These are phyloP conservation scores for Nitzschia sp. DNA, from an alignment of 108 stramenopile species.

Conservation along the genomic window DNA sequence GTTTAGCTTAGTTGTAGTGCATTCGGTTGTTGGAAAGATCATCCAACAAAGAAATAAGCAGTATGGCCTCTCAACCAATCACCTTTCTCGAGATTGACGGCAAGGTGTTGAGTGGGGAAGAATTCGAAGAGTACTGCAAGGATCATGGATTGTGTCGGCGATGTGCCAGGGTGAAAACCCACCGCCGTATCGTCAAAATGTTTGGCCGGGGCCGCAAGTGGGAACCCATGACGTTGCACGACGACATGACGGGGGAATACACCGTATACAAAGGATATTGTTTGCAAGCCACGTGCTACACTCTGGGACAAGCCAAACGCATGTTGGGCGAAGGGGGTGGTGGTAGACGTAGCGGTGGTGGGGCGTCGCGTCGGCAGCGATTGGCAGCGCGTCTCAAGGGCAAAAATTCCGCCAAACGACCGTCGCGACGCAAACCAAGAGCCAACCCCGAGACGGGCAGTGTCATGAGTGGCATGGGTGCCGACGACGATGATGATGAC, in stretches of 20 bases:
- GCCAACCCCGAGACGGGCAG: conserved; percentile 35
- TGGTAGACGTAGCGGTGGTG: neutral
- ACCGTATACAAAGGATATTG: conserved; percentile 51
- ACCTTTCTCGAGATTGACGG: conserved; percentile 33
- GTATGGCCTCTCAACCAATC: too few relatives aligned
- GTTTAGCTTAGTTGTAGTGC: too few relatives aligned
- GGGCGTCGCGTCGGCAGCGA: conserved; percentile 6
- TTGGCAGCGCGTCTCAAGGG: neutral
- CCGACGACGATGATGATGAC: conserved; percentile 13
- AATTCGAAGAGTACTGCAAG: conserved; percentile 39
- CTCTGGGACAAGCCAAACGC: conserved; percentile 36
- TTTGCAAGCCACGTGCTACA: conserved; percentile 36
- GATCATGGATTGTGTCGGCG: conserved; percentile 33
- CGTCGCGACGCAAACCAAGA: conserved; percentile 7
- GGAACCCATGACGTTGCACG: conserved; percentile 35
- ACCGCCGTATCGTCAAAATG: conserved; percentile 34
- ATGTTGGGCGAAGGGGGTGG: conserved; percentile 28
- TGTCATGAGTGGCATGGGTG: conserved; percentile 23
- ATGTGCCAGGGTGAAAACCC: conserved; percentile 28
- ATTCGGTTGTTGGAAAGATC: too few relatives aligned
- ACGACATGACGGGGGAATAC: conserved; percentile 32
- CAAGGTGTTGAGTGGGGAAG: conserved; percentile 26
- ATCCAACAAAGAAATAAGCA: too few relatives aligned
- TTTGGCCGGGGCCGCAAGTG: conserved; percentile 34
- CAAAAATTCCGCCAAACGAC: neutral